Percentiles rank a stretch among this genome's conserved stretches.
These are phyloP conservation scores for Scalesia atractyloides DNA, from an alignment of 129 eudicot species.

Conservation along the genomic window DNA sequence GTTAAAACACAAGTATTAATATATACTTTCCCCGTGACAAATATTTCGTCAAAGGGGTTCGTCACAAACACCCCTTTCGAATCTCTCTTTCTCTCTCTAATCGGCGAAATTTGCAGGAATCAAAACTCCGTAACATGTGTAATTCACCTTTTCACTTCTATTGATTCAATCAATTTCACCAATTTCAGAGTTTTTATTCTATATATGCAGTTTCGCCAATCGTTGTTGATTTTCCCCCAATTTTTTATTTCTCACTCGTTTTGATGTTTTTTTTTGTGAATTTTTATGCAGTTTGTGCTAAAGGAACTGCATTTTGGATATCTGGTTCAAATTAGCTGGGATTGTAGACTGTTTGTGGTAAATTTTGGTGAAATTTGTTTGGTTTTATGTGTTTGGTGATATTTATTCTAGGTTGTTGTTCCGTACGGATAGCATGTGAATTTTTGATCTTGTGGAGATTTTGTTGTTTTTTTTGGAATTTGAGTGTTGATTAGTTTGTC, in stretches of 20 bases:
- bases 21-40: neutral
- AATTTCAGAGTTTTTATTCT: neutral
- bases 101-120: conserved; percentile 17
- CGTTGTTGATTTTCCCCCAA: conserved; percentile 12
- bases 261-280: neutral
- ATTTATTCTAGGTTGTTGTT: too few relatives aligned
- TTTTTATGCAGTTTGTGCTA: conserved; percentile 11
- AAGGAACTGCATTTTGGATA: conserved; percentile 33
- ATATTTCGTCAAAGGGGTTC: conserved; percentile 23
- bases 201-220: neutral
- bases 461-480: too few relatives aligned
- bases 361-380: neutral
- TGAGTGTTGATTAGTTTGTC: too few relatives aligned
- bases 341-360: conserved; percentile 31
- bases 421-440: neutral
- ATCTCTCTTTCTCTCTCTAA: conserved; percentile 12
- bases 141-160: conserved; percentile 13
- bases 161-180: conserved; percentile 23
- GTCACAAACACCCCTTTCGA: conserved; percentile 13
- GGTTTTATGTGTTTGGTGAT: conserved; percentile 5
- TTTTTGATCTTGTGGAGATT: neutral
- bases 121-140: conserved; percentile 33
- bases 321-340: conserved; percentile 17
- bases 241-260: conserved; percentile 6
- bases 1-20: neutral